phyloP scores from a whole-genome alignment of 2,329 filamentous ascomycete species.

The Talaromyces funiculosus region DNA sequence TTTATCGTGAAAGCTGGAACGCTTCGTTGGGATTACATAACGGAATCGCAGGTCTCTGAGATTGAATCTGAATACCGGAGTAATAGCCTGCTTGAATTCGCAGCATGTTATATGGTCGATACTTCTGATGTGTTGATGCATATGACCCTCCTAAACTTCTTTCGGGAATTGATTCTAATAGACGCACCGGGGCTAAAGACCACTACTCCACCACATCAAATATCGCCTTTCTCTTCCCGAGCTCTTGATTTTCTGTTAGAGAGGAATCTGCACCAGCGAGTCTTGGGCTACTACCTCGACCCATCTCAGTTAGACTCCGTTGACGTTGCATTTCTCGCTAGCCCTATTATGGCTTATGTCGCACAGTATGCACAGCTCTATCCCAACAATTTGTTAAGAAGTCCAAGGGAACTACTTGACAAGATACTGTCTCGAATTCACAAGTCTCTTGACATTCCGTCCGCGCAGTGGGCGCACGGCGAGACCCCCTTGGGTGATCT shows the following conservation, averaged over 20 bases:
- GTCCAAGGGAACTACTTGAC: slow-evolving; percentile 34
- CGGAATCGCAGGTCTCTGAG: slow-evolving; percentile 47
- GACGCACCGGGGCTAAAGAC: slow-evolving; percentile 32
- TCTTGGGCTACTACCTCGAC: slow-evolving; percentile 49
- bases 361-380: slow-evolving; percentile 52
- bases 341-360: slow-evolving; percentile 53
- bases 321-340: slow-evolving; percentile 50
- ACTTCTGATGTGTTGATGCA: slow-evolving; percentile 55
- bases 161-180: slow-evolving; percentile 47
- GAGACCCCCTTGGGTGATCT: slow-evolving; percentile 53
- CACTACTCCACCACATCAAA: slow-evolving; percentile 27
- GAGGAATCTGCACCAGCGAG: slow-evolving; percentile 46
- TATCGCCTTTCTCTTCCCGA: slow-evolving; percentile 36
- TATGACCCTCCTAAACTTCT: slow-evolving; percentile 55
- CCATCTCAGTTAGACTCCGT: slow-evolving; percentile 46
- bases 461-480: slow-evolving; percentile 48
- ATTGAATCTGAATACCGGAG: slow-evolving; percentile 43
- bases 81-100: slow-evolving; percentile 50
- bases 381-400: slow-evolving; percentile 50
- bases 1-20: slow-evolving; percentile 50
- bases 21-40: slow-evolving; percentile 52
- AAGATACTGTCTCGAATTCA: slow-evolving; percentile 45
- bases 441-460: slow-evolving; percentile 41
- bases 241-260: slow-evolving; percentile 49
- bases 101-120: slow-evolving; percentile 52